phyloP scores from a whole-genome alignment of 495 filamentous ascomycete species.

The Talaromyces adpressus region DNA sequence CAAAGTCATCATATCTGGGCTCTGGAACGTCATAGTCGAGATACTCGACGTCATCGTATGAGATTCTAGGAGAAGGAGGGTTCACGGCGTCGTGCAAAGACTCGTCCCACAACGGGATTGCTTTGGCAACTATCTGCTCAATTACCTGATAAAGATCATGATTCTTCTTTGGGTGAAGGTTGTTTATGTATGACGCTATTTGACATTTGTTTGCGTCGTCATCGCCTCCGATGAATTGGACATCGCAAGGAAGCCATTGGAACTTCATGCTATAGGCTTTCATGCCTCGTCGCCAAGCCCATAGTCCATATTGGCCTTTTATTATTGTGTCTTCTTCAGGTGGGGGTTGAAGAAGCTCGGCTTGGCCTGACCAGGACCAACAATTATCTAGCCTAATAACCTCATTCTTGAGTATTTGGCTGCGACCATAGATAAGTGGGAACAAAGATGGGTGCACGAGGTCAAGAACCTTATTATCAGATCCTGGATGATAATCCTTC shows the following conservation, averaged over 20 bases:
- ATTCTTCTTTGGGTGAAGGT: slow-evolving; percentile 45
- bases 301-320: no score
- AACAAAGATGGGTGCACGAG: slow-evolving; percentile 57
- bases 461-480: slow-evolving; percentile 48
- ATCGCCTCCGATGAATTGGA: slow-evolving; percentile 25
- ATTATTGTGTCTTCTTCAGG: no score
- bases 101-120: slow-evolving; percentile 50
- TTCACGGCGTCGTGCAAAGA: slow-evolving; percentile 10
- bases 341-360: background rate
- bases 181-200: slow-evolving; percentile 52
- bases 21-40: background rate
- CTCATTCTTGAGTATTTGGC: slow-evolving; percentile 32
- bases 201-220: slow-evolving; percentile 8
- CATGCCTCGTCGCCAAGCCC: no score
- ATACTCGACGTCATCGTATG: slow-evolving; percentile 14
- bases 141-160: slow-evolving; percentile 41
- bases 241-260: slow-evolving; percentile 56
- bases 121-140: slow-evolving; percentile 38
- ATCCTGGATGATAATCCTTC: slow-evolving; percentile 55
- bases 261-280: slow-evolving; percentile 24
- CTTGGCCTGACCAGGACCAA: slow-evolving; percentile 20
- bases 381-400: slow-evolving; percentile 25
- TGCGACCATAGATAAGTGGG: slow-evolving; percentile 48
- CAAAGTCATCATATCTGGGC: background rate
- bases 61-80: slow-evolving; percentile 11